Percentiles rank a stretch among this genome's conserved stretches.
Conservation (phyloP, 1,284 basidiomycete genomes). For the Cutaneotrichosporon sp. region DNA sequence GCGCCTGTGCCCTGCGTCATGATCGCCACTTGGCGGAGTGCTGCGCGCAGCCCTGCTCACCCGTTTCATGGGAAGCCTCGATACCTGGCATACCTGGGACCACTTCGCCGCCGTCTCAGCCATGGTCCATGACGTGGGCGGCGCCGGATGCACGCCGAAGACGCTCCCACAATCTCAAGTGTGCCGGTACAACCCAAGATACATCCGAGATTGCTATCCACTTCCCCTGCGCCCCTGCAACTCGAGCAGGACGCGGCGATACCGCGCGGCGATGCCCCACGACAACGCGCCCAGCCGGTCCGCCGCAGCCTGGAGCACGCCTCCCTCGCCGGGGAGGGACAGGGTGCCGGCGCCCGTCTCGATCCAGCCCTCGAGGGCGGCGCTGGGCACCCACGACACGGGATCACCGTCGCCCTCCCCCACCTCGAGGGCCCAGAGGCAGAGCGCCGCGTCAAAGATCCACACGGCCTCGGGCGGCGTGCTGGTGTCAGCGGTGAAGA, state of each 20-base stretch:
- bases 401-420: neutral
- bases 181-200: too few relatives aligned
- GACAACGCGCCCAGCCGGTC: constrained; percentile 22
- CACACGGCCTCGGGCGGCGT: constrained; percentile 30
- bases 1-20: too few relatives aligned
- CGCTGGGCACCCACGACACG: constrained; percentile 22
- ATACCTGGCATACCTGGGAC: too few relatives aligned
- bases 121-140: too few relatives aligned
- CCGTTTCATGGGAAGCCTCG: too few relatives aligned
- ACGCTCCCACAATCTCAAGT: too few relatives aligned
- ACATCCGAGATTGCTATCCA: too few relatives aligned
- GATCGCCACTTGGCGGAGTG: too few relatives aligned
- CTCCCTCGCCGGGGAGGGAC: constrained; percentile 21
- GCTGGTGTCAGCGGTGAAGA: constrained; percentile 18
- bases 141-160: too few relatives aligned
- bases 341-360: constrained; percentile 19
- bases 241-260: constrained; percentile 22
- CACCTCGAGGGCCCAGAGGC: constrained; percentile 34
- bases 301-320: constrained; percentile 20
- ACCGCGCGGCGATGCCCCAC: constrained; percentile 29
- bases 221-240: neutral
- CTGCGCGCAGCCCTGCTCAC: too few relatives aligned
- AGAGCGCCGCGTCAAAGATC: constrained; percentile 30
- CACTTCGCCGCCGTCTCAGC: too few relatives aligned
- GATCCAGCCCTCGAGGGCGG: constrained; percentile 26